Conservation (phyloP, 139 green algal genomes). For the Chlorella sp. region DNA sequence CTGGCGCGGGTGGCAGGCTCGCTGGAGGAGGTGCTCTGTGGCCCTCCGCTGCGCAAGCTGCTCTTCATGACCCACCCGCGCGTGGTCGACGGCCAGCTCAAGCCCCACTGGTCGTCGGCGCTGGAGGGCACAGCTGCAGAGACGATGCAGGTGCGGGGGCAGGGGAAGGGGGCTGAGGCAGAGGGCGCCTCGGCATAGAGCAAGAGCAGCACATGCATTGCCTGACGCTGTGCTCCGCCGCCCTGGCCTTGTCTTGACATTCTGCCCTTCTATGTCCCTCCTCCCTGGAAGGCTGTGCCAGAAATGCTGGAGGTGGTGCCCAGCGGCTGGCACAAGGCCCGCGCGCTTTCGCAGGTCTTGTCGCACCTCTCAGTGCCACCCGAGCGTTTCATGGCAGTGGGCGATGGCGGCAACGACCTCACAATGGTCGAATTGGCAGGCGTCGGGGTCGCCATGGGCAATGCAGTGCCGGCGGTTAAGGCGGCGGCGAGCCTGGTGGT, state of each 20-base stretch:
- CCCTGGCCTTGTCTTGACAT: no score
- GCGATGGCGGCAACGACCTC: constrained; percentile 87
- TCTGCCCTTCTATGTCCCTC: no score
- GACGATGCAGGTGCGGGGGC: constrained; percentile 73
- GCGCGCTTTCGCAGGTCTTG: constrained; percentile 55
- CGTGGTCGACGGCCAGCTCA: constrained; percentile 46
- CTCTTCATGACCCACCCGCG: constrained; percentile 79
- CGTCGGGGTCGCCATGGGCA: constrained; percentile 94
- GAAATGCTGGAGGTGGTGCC: constrained; percentile 96
- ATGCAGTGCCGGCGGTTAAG: constrained; percentile 78
- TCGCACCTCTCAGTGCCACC: constrained; percentile 18
- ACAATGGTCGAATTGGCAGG: constrained; percentile 78
- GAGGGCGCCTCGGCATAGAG: no score
- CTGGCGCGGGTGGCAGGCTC: constrained; percentile 47
- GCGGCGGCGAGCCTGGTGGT: constrained; percentile 55
- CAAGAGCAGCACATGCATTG: no score
- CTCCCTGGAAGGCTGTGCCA: no score
- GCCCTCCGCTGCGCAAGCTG: constrained; percentile 80
- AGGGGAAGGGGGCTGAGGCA: no score
- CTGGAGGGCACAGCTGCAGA: constrained; percentile 39
- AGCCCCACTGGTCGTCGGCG: constrained; percentile 58
- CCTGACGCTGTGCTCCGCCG: no score
- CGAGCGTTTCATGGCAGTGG: constrained; percentile 80
- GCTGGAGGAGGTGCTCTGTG: constrained; percentile 56
- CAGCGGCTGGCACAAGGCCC: constrained; percentile 87